A percentile compares a stretch with the other conserved stretches of the same genome.
Conservation (phyloP, 2,329 filamentous ascomycete species). For the Pezicula carpinea region DNA sequence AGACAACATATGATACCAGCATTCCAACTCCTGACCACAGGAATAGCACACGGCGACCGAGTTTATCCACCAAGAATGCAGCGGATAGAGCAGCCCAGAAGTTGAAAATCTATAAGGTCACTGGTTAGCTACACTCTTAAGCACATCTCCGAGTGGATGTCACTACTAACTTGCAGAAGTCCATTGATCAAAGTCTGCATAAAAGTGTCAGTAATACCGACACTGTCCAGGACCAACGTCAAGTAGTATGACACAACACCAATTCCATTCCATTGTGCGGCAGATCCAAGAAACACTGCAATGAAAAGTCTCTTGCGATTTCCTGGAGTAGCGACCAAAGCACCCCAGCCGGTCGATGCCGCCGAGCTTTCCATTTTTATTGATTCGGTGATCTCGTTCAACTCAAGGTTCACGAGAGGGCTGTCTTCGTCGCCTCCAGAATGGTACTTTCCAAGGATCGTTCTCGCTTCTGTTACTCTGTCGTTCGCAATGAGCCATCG, state of each 20-base stretch:
- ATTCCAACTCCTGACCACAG: slow-evolving; percentile 34
- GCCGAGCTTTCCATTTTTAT: slow-evolving; percentile 17
- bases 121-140: not conserved
- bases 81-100: slow-evolving; percentile 37
- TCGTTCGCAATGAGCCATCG: slow-evolving; percentile 45
- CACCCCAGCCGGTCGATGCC: slow-evolving; percentile 9
- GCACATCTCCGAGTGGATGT: too few species aligned
- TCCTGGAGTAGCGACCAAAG: slow-evolving; percentile 20
- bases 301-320: slow-evolving; percentile 30
- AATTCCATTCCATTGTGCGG: slow-evolving; percentile 26
- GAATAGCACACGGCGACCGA: slow-evolving; percentile 44
- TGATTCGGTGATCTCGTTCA: slow-evolving; percentile 21
- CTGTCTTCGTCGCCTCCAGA: slow-evolving; percentile 37
- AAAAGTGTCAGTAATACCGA: slow-evolving; percentile 16
- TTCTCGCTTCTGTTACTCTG: slow-evolving; percentile 44
- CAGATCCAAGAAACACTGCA: slow-evolving; percentile 25
- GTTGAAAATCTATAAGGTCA: slow-evolving; percentile 27
- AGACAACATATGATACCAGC: slow-evolving; percentile 23
- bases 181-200: slow-evolving; percentile 27
- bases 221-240: slow-evolving; percentile 21
- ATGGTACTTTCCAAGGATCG: slow-evolving; percentile 47
- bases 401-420: slow-evolving; percentile 17
- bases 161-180: slow-evolving; percentile 10
- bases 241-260: slow-evolving; percentile 34
- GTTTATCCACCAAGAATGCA: slow-evolving; percentile 30